phyloP scores from a whole-genome alignment of 2,329 filamentous ascomycete species.

The Aspergillus versicolor region DNA sequence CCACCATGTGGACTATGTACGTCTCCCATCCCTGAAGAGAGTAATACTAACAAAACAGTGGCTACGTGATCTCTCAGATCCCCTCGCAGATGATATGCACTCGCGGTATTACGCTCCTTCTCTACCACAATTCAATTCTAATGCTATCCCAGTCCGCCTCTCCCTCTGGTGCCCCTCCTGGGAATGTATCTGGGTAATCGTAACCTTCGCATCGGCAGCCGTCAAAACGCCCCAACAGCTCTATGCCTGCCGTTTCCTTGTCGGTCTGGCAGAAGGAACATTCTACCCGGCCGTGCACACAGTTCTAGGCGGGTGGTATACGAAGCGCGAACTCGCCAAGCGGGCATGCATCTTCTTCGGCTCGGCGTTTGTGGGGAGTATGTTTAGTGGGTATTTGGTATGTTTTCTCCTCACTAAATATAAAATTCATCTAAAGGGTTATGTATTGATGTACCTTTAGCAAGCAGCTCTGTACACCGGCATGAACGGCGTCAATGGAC shows the following conservation, averaged over 20 bases:
- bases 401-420: neutral
- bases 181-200: neutral
- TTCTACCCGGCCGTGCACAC: slow-evolving; percentile 4
- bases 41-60: neutral
- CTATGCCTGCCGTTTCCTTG: slow-evolving; percentile 3
- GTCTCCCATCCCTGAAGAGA: neutral
- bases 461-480: slow-evolving; percentile 52
- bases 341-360: slow-evolving; percentile 1
- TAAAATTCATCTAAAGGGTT: too few relatives aligned
- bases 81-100: slow-evolving; percentile 4
- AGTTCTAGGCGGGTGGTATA: neutral
- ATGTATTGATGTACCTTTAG: neutral
- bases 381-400: slow-evolving; percentile 3
- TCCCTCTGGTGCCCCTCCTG: slow-evolving; percentile 2
- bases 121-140: too few relatives aligned
- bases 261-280: slow-evolving; percentile 2
- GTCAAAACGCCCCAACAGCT: slow-evolving; percentile 1
- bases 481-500: slow-evolving; percentile 49
- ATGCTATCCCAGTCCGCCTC: neutral
- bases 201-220: neutral
- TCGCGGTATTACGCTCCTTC: neutral
- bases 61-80: neutral
- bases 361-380: slow-evolving; percentile 1
- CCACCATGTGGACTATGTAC: slow-evolving; percentile 5
- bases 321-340: slow-evolving; percentile 1